Evolutionary conservation across 2,329 filamentous ascomycete species (phyloP), one percentile per base, ranked within the genome.

Genomic region (Aciculosporium take): DNA sequence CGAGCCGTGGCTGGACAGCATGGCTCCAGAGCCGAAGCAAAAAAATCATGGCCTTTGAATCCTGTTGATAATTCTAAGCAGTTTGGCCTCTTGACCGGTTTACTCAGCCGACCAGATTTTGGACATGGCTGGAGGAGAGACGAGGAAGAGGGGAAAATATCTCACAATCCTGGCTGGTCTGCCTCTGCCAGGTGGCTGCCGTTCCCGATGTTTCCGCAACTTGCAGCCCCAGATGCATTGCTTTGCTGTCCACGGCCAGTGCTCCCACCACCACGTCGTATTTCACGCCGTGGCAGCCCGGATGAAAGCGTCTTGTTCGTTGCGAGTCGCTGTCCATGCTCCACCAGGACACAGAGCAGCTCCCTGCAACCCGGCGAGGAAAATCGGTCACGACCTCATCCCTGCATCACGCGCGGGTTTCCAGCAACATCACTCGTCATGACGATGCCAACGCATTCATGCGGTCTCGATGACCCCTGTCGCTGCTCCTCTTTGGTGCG

Each of bases 361-460:
- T 46, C 54, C 61, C 38, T 35, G 54, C 65, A 64, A 55, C 60
- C 60, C 56, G 62, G 20, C 29, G 27, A 39, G 60, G 54, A 54
- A 51, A 49, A 45, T 61, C 61, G 59, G 57, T 62, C 48, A 52
- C 46, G 23, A 17, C 18, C 41, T 49, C 32, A 59, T 51, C 58
- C 59, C 53, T 61, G 58, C 52, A 45, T 29, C 32, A 47, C 51
- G 52, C 45, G 43, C 44, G 50, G 53, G 52, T 67, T n/a, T 68
- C 50, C 55, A 46, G 52, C 46, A 54, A 37, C 36, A 40, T 68
- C 50, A 56, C 48, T 54, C 46, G 55, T 55, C 62, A 62, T 46
- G 52, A 51, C 49, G 51, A 51, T 59, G 67, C 64, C 68, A 69
- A 55, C 68, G 62, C 66, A 69, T 58, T 59, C 53, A 55, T 63